Base-by-base conservation (phyloP, 1,284 basidiomycete species). In the Malassezia cuniculi region DNA sequence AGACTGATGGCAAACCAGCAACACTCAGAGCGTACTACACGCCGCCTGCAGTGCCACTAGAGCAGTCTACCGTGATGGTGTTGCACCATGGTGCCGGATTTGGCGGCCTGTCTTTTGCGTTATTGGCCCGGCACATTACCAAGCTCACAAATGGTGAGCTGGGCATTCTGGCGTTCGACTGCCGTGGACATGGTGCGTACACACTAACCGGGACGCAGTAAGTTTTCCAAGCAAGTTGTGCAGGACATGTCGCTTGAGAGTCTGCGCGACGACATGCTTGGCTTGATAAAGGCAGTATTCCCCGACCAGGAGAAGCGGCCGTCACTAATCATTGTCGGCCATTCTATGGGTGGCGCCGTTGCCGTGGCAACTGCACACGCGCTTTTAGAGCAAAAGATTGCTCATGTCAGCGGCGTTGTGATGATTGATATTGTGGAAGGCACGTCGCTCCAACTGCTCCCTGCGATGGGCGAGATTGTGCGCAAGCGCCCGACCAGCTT, bases 351-450 rank as follows among this genome's bases (percentile, higher is more conserved):
- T 12, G 57, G 68, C 6, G 36, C 51, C 1, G 47, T 59, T 1
- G 57, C 55, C 10, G 52, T 55, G 2, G 46, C 57, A 9, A 51
- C 57, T 2, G 50, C 51, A 4, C 51, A 57, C 21, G 45, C 46
- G 6, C 43, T 66, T 0, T 39, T 46, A 4, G 30, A 35, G 9
- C 34, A 40, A 11, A 31, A 39, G 14, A 41, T 49, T 16, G 39
- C 36, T 6, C 41, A 38, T 1, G 72, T 94, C 1, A 74, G 77
- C 0, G 90, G 93, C 1, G 80, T 94, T 1, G 77, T 78, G 1
- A 86, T 94, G 1, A 72, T 99, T 1, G 93, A 97, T 56, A 86
- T 95, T 6, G 93, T 99, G 0, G 90, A 99, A 73, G 90, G 89
- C 6, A 85, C 85, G n/a, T 89, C 93, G 0, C 73, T 95, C 25